Base-by-base conservation (phyloP, 2,329 filamentous ascomycete genomes). In the Paecilomyces variotii region DNA sequence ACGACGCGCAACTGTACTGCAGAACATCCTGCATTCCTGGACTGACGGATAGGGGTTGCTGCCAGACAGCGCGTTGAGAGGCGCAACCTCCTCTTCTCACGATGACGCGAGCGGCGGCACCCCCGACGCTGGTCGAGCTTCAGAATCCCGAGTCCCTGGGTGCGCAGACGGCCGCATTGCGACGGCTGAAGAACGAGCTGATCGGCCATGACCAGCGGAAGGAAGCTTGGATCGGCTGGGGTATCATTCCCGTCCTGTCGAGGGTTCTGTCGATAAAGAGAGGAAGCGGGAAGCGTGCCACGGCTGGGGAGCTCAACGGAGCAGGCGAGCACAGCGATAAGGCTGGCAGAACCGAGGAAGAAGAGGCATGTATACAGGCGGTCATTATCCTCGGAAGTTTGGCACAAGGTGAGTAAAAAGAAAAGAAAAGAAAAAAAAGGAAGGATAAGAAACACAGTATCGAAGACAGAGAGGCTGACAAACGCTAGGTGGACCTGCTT, bases 171-270 rank as follows among this genome's bases (percentile, higher is more conserved):
- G 77, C 80, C 27, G 83, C 86, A 55, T 80, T 97, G 52, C 85
- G 87, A 63, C 79, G 81, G 50, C 78, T 99, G 30, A 97, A 96
- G 78, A 94, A 96, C 73, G 89, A 94, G 62, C 83, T 96, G 54
- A 86, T 96, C 60, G 94, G 94, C 26, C 91, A 97, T 73, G 82
- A 88, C 34, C 87, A 93, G 72, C 87, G 87, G 72, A 99, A 99
- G 75, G 88, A 93, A 74, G 76, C 84, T 58, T 92, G 87, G 79
- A 81, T 97, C 49, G 80, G 79, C 59, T 77, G 84, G 57, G 92
- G 92, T 34, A 77, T 89, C 54, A 79, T 84, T 28, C 77, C 79
- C 35, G 72, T 84, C 56, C 73, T 88, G 45, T 73, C 65, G 75
- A 77, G 73, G 70, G 72, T 74, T 67, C 73, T 71, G 72, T 78